A percentile compares a stretch with the other conserved stretches of the same genome.
phyloP scores from a whole-genome alignment of 192 early-diverging fungal genomes.

The Coemansia sp. region DNA sequence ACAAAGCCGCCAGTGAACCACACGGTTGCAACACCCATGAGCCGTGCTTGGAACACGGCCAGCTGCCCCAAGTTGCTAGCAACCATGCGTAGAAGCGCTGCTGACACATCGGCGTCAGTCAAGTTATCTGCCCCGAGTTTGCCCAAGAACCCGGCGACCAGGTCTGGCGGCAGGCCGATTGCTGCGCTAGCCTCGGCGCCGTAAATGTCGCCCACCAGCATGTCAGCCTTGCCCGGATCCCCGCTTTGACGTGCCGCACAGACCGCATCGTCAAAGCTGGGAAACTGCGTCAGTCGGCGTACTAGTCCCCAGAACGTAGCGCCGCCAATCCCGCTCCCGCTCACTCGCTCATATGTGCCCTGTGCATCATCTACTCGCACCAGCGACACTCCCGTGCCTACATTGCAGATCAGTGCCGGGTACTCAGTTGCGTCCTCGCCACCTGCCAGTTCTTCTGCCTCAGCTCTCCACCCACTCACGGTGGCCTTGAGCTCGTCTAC shows the following conservation, averaged over 20 bases:
- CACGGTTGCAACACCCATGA: constrained; percentile 12
- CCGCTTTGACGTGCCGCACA: constrained; percentile 6
- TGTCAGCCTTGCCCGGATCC: constrained; percentile 23
- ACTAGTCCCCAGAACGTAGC: constrained; percentile 43
- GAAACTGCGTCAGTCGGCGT: constrained; percentile 34
- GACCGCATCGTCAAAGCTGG: constrained; percentile 20
- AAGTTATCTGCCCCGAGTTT: constrained; percentile 17
- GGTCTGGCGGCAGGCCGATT: constrained; percentile 43
- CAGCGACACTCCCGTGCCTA: constrained; percentile 47
- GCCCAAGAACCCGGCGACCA: constrained; percentile 47
- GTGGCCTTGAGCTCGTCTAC: constrained; percentile 34
- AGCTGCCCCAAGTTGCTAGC: constrained; percentile 41
- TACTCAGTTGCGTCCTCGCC: not conserved
- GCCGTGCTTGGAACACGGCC: constrained; percentile 41
- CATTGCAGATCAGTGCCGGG: constrained; percentile 33
- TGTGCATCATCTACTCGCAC: not conserved
- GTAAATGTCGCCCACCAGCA: constrained; percentile 47
- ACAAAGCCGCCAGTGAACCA: constrained; percentile 45
- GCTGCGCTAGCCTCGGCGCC: constrained; percentile 34
- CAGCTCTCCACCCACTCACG: constrained; percentile 10
- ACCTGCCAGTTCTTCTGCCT: not conserved
- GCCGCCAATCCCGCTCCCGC: constrained; percentile 45
- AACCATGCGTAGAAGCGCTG: constrained; percentile 42
- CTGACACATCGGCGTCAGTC: constrained; percentile 25
- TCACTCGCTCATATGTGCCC: constrained; percentile 30